These are phyloP conservation scores for Kockovaella imperatae DNA, from an alignment of 768 basidiomycete species.

Conservation along the genomic window DNA sequence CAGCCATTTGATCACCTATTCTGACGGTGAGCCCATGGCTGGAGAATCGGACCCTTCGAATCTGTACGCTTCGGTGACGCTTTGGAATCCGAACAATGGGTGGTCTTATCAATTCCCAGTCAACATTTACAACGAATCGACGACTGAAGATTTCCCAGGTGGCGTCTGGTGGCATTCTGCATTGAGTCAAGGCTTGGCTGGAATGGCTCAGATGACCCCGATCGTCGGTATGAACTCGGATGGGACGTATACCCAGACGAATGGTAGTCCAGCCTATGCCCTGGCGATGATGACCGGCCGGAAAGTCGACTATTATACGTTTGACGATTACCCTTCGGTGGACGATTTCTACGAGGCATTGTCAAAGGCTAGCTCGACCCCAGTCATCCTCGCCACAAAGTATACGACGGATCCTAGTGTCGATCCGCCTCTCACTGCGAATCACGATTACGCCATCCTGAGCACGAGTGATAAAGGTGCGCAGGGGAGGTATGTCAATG, in stretches of 20 bases:
- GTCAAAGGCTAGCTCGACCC: slow-evolving; percentile 1
- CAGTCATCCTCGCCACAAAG: slow-evolving; percentile 4
- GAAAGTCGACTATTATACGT: no score
- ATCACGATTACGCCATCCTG: slow-evolving; percentile 19
- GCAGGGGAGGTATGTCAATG: slow-evolving; percentile 6
- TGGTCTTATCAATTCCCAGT: not conserved
- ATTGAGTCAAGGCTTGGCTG: slow-evolving; percentile 5
- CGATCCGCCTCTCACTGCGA: not conserved
- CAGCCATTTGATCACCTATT: slow-evolving; percentile 12
- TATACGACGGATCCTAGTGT: not conserved
- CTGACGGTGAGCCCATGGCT: slow-evolving; percentile 14
- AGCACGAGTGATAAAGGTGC: slow-evolving; percentile 1
- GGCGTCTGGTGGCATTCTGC: slow-evolving; percentile 16
- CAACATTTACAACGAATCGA: slow-evolving; percentile 8
- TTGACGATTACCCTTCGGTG: not conserved
- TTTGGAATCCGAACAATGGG: slow-evolving; percentile 4
- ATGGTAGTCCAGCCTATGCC: not conserved
- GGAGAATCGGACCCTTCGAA: not conserved
- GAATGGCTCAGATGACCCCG: not conserved
- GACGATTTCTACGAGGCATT: slow-evolving; percentile 5
- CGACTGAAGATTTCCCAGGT: slow-evolving; percentile 10
- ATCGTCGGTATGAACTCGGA: slow-evolving; percentile 5
- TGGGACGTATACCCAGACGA: not conserved
- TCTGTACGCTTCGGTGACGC: not conserved
- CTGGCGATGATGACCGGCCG: slow-evolving; percentile 8